Evolutionary conservation across 306 rosid species (phyloP), one percentile per base, ranked within the genome.

Genomic region (Castanopsis chinensis): DNA sequence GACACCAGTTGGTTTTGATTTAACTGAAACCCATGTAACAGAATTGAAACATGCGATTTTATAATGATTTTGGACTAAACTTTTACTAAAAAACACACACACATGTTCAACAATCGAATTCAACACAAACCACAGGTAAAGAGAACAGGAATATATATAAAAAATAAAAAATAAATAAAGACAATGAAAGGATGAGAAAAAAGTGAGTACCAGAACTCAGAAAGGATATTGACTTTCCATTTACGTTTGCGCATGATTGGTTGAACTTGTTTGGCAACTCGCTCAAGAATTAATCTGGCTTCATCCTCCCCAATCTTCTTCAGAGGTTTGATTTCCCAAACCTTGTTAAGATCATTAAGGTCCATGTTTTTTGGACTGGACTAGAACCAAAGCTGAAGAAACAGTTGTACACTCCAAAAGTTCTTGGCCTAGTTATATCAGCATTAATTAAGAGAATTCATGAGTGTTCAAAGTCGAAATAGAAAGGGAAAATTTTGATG

Each of bases 311-410:
- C 89, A 60, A 81, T 85, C 83, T 81, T 87, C 69, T 85, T 87
- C 12, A 89, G 85, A 10, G 89, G 80, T 53, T 83, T 87, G n/a
- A 89, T 79, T 72, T 85, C 91, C 93, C 93, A 87, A 19, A 89
- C 93, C 86, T 89, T 89, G 79, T 89, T 89, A 41, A 87, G 93
- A 83, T 89, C 91, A 75, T 85, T 87, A 27, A 89, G 90, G 72
- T 85, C 87, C 91, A 89, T 87, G 25, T 32, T 51, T 4, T 61
- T 20, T 32, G 70, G 30, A 51, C 13, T 43, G 53, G 65, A 69
- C 49, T 35, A 6, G 76, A 11, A 30, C 60, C 56, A 32, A n/a
- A 69, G 33, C 60, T 33, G 30, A 37, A 37, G 45, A 7, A 37
- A 37, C 45, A 37, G 45, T 0, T 37, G 45, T 37, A 37, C 11